A percentile compares a stretch with the other conserved stretches of the same genome.
Evolutionary conservation across 148 eudicot genomes (phyloP).

Genomic region (Diospyros kaki): DNA sequence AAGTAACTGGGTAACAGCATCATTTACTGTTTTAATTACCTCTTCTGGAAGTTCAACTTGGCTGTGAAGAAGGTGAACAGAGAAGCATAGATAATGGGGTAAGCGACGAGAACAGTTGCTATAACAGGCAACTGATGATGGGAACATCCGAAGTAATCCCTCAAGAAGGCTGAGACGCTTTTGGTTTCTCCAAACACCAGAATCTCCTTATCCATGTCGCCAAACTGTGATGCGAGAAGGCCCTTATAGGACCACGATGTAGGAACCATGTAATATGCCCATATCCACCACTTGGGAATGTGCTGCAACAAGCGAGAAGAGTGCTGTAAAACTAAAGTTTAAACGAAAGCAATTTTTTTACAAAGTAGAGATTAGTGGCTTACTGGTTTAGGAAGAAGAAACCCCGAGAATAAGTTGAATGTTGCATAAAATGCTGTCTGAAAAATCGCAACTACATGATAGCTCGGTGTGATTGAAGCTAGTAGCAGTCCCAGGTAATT

Average conservation of each 20-base stretch:
- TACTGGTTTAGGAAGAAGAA: slow-evolving; percentile 66
- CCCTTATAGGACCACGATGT: slow-evolving; percentile 70
- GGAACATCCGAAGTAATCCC: slow-evolving; percentile 64
- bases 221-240: slow-evolving; percentile 64
- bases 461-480: slow-evolving; percentile 55
- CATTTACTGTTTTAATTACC: slow-evolving; percentile 21
- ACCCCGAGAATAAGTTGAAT: slow-evolving; percentile 63
- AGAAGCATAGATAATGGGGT: slow-evolving; percentile 56
- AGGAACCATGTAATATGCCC: slow-evolving; percentile 61
- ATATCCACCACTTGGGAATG: slow-evolving; percentile 80
- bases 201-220: slow-evolving; percentile 47
- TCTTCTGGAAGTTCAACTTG: slow-evolving; percentile 71
- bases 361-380: slow-evolving; percentile 21
- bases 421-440: slow-evolving; percentile 40
- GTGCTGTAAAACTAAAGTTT: neutral
- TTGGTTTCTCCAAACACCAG: slow-evolving; percentile 46
- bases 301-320: slow-evolving; percentile 33
- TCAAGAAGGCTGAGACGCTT: slow-evolving; percentile 45
- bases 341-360: neutral
- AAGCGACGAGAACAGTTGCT: slow-evolving; percentile 40
- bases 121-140: slow-evolving; percentile 45
- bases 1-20: too few relatives aligned
- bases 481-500: slow-evolving; percentile 72
- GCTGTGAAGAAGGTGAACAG: slow-evolving; percentile 43
- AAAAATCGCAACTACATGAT: slow-evolving; percentile 44